Evolutionary conservation across 345 rosid species (phyloP), one percentile per base, ranked within the genome.

Genomic region (Clarkia xantiana): DNA sequence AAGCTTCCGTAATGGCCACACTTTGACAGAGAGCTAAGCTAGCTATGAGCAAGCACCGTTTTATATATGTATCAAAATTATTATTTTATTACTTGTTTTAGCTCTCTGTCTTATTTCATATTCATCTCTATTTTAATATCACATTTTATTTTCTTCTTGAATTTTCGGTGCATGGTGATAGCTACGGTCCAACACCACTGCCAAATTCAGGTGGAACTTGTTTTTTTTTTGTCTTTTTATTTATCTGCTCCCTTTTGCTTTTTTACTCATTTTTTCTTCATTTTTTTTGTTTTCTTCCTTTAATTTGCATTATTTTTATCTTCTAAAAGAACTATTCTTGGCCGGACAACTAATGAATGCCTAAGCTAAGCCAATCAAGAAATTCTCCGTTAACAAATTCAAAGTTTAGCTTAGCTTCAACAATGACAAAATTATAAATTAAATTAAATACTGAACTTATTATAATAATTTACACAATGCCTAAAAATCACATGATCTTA

Each of bases 1-100:
- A 58, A 58, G 51, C 51, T 58, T 46, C 36, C 55, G 40, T 54
- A 61, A 68, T 65, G 68, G 59, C 68, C 20, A 2, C 43, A 2
- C 43, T n/a, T 19, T 20, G 12, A 46, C 41, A 15, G 45, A 45
- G 49, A 59, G 3, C 25, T 22, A 22, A 59, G 3, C 25, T 22
- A 22, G 36, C 36, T 29, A 29, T 7, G 36, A 49, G 34, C 25
- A 3, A 10, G 1, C n/a, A 19, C 11, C 42, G 5, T 49, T 2
- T 17, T 4, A 20, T 6, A 34, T 16, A 2, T 42, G 4, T 4
- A 11, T 0, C 23, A 36, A 19, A 19, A 18, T 52, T 9, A 42
- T 52, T 52, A 4, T 3, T 49, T 18, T 20, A 16, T 13, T 16
- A 17, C 3, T 14, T 36, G 15, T 40, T 53, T 11, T 53, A 10